Percentiles rank a stretch among this genome's conserved stretches.
phyloP scores from a whole-genome alignment of 1,284 basidiomycete genomes.

The Austropuccinia psidii region DNA sequence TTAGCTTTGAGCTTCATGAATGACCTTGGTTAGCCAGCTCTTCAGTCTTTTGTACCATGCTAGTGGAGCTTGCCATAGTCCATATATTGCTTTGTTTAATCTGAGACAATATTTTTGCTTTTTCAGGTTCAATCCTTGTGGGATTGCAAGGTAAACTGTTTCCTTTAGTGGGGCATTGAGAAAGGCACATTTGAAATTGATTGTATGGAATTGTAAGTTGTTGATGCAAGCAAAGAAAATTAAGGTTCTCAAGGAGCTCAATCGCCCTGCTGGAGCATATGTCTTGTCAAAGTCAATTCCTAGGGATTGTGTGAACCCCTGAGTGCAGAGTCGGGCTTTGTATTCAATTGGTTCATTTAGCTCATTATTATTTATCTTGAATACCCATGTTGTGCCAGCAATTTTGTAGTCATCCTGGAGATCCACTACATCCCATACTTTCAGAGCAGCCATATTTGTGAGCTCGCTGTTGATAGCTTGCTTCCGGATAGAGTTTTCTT shows the following conservation, averaged over 20 bases:
- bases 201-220: not conserved
- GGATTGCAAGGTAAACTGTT: not conserved
- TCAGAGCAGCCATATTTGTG: too few relatives aligned
- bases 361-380: constrained; percentile 8
- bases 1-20: too few relatives aligned
- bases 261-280: not conserved
- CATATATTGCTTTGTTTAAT: not conserved
- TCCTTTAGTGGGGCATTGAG: not conserved
- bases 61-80: too few relatives aligned
- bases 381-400: constrained; percentile 26
- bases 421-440: too few relatives aligned
- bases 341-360: not conserved
- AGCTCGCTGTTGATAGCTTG: too few relatives aligned
- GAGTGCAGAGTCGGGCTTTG: not conserved
- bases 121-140: not conserved
- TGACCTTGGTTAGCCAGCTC: too few relatives aligned
- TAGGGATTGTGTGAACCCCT: not conserved
- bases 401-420: too few relatives aligned
- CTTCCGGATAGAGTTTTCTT: too few relatives aligned
- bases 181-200: not conserved
- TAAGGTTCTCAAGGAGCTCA: not conserved
- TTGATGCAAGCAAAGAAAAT: not conserved
- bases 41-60: too few relatives aligned
- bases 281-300: not conserved
- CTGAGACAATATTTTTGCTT: not conserved